phyloP scores from a whole-genome alignment of 2,329 filamentous ascomycete species.

The Parastagonospora nodorum region DNA sequence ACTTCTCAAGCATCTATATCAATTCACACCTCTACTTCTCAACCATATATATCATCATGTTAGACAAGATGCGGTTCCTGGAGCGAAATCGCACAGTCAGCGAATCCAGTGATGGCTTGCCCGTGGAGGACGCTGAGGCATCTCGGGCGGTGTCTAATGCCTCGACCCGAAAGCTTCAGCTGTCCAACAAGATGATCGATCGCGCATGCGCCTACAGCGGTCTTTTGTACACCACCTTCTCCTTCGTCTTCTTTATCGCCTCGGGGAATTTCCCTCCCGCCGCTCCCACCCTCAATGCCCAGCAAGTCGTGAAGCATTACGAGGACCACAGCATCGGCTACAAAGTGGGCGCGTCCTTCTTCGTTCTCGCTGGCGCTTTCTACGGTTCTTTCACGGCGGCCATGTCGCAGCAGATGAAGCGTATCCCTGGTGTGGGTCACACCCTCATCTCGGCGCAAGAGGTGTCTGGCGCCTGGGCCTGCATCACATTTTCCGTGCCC shows the following conservation, averaged over 20 bases:
- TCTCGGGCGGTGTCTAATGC: background rate
- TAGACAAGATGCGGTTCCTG: background rate
- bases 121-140: background rate
- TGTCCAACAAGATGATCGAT: conserved; percentile 9
- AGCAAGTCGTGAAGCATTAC: conserved; percentile 12
- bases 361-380: conserved; percentile 21
- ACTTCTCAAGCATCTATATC: background rate
- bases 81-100: background rate
- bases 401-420: conserved; percentile 27
- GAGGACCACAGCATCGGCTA: conserved; percentile 9
- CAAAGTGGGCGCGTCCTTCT: conserved; percentile 12
- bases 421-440: conserved; percentile 19
- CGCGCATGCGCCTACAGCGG: conserved; percentile 12
- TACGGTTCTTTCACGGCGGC: conserved; percentile 22
- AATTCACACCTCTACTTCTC: background rate
- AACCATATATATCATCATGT: background rate
- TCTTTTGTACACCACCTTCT: conserved; percentile 12
- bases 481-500: conserved; percentile 18
- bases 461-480: conserved; percentile 16
- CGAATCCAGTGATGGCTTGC: background rate
- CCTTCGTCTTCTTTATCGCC: conserved; percentile 18
- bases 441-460: conserved; percentile 14
- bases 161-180: background rate
- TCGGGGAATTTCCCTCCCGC: conserved; percentile 15
- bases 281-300: conserved; percentile 3